Conservation (phyloP, 163 green algal genomes). For the Scenedesmus sp. region DNA sequence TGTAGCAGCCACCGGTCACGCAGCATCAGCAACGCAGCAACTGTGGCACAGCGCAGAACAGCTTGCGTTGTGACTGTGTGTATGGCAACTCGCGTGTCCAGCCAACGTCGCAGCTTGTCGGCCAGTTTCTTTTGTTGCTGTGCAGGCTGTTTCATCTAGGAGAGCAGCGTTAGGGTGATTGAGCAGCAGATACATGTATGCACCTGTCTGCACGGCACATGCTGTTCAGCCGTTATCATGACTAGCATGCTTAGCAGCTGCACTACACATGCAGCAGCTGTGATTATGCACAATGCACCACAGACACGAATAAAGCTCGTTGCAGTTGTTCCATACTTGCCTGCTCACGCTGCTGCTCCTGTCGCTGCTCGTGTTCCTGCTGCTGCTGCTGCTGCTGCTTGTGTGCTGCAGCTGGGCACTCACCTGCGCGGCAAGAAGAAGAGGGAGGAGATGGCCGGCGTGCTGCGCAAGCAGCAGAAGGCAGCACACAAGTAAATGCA, state of each 20-base stretch:
- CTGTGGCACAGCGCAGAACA: too few relatives aligned
- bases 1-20: too few relatives aligned
- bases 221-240: too few relatives aligned
- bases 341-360: neutral
- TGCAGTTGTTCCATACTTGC: neutral
- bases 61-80: too few relatives aligned
- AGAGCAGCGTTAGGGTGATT: too few relatives aligned
- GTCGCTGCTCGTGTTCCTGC: neutral
- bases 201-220: too few relatives aligned
- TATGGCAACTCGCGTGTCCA: too few relatives aligned
- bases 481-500: constrained; percentile 52
- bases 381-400: constrained; percentile 13
- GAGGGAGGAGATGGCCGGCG: constrained; percentile 92
- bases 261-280: neutral
- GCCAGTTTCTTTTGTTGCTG: too few relatives aligned
- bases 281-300: neutral
- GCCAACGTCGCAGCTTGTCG: too few relatives aligned
- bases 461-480: constrained; percentile 91
- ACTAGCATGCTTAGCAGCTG: neutral
- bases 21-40: too few relatives aligned
- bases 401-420: constrained; percentile 89
- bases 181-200: too few relatives aligned
- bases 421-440: constrained; percentile 97
- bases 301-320: neutral
- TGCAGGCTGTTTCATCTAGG: too few relatives aligned